These are phyloP conservation scores for Misopates orontium DNA, from an alignment of 257 asterid species.

Conservation along the genomic window DNA sequence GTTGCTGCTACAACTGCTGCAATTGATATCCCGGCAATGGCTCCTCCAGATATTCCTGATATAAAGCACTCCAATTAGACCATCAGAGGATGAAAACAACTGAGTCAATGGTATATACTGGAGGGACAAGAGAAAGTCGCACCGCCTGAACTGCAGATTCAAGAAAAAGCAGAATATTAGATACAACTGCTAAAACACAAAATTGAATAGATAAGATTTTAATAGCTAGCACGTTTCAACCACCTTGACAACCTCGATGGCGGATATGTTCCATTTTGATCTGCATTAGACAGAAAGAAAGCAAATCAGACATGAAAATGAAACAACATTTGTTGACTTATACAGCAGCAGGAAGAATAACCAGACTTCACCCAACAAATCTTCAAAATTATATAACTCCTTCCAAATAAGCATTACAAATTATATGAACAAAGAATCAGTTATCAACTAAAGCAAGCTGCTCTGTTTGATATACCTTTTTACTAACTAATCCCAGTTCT, in stretches of 20 bases:
- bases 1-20: conserved; percentile 49
- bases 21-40: conserved; percentile 71
- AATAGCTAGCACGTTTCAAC: conserved; percentile 15
- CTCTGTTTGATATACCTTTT: neutral
- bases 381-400: no score
- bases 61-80: conserved; percentile 28
- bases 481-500: neutral
- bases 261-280: conserved; percentile 79
- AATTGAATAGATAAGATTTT: no score
- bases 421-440: no score
- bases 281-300: conserved; percentile 51
- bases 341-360: no score
- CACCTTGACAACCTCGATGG: conserved; percentile 62
- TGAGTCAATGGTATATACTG: no score
- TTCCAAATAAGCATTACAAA: no score
- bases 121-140: conserved; percentile 32
- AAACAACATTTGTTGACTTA: no score
- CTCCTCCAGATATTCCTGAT: conserved; percentile 74
- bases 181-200: conserved; percentile 1
- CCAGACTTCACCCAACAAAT: neutral
- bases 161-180: conserved; percentile 31
- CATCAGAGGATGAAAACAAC: no score
- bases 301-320: conserved; percentile 22
- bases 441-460: no score
- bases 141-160: conserved; percentile 82